Conservation (phyloP, 2,329 filamentous ascomycete genomes). For the Truncatella angustata region DNA sequence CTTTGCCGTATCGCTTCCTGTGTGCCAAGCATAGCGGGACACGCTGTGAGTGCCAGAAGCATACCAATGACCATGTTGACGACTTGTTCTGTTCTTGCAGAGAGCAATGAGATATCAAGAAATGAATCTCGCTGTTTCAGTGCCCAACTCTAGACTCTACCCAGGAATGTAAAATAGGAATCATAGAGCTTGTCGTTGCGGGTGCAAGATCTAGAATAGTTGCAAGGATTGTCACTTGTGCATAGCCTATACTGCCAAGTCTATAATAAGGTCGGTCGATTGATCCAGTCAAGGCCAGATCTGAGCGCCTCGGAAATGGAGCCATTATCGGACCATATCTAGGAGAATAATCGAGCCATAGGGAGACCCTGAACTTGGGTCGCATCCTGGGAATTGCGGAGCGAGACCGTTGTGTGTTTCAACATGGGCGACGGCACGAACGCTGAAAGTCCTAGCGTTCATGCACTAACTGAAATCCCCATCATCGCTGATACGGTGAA, state of each 20-base stretch:
- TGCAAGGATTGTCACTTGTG: neutral
- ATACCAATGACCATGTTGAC: slow-evolving; percentile 38
- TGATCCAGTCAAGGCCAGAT: neutral
- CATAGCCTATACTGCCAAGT: neutral
- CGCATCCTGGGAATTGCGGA: slow-evolving; percentile 4
- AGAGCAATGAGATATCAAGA: no score
- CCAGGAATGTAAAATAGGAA: no score
- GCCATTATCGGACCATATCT: neutral
- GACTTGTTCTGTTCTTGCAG: neutral
- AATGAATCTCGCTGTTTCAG: no score
- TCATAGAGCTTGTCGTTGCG: neutral
- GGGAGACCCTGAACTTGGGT: neutral
- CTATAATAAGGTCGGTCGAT: neutral
- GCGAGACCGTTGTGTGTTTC: slow-evolving; percentile 7
- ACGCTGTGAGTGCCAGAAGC: slow-evolving; percentile 37
- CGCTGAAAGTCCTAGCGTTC: slow-evolving; percentile 6
- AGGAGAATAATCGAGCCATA: slow-evolving; percentile 1
- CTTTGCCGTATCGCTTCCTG: slow-evolving; percentile 49
- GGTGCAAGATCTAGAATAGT: neutral
- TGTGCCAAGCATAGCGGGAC: slow-evolving; percentile 43
- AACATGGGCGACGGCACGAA: neutral
- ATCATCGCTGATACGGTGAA: neutral
- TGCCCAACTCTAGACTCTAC: no score
- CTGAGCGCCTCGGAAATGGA: neutral
- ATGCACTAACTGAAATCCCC: neutral